phyloP scores from a whole-genome alignment of 1,284 basidiomycete genomes.

The Leccinum fallax region DNA sequence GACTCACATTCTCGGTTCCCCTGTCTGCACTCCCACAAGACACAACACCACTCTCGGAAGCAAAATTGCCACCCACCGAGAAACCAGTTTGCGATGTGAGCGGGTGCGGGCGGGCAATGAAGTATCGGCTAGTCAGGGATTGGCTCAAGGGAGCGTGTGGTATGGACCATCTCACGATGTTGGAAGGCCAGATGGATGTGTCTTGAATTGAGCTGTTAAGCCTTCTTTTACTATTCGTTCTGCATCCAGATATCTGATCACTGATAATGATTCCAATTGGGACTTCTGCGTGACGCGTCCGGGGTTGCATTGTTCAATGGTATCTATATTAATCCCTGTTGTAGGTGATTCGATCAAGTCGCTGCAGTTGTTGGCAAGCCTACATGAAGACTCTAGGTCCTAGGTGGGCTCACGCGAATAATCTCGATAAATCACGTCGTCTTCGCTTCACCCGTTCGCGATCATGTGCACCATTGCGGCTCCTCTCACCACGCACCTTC shows the following conservation, averaged over 20 bases:
- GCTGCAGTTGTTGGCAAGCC: background rate
- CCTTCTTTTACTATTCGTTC: background rate
- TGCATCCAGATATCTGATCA: background rate
- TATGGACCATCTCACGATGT: slow-evolving; percentile 54
- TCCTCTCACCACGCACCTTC: background rate
- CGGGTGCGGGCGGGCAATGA: slow-evolving; percentile 49
- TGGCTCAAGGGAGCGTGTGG: slow-evolving; percentile 57
- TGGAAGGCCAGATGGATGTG: slow-evolving; percentile 41
- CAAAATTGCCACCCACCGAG: slow-evolving; percentile 9
- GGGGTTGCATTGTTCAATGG: background rate
- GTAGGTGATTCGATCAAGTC: background rate
- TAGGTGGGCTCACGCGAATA: background rate
- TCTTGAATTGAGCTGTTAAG: slow-evolving; percentile 7
- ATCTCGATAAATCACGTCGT: background rate
- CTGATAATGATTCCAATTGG: background rate
- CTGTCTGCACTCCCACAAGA: slow-evolving; percentile 36
- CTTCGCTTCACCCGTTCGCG: background rate
- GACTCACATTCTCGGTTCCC: slow-evolving; percentile 57
- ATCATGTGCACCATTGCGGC: background rate
- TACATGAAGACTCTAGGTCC: background rate
- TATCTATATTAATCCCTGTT: background rate
- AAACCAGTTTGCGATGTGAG: slow-evolving; percentile 45
- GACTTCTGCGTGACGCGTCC: background rate
- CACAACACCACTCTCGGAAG: background rate
- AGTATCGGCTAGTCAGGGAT: slow-evolving; percentile 54